These are phyloP conservation scores for Symbiodinium natans DNA, from an alignment of 73 alveolate species.

Conservation along the genomic window DNA sequence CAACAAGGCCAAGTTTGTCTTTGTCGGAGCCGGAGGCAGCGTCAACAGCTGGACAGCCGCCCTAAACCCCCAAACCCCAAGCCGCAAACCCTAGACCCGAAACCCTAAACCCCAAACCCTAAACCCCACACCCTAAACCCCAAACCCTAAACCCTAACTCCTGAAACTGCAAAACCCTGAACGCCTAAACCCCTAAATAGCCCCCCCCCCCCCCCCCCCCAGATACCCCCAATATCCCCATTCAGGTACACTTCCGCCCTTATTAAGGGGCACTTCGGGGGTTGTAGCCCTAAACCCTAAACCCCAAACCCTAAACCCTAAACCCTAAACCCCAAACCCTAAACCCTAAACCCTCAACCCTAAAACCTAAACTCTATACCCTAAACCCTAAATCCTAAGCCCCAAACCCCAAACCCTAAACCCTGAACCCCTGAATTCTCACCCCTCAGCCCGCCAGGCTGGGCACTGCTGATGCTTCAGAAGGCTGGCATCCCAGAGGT, in stretches of 20 bases:
- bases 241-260: not conserved
- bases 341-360: not conserved
- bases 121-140: not conserved
- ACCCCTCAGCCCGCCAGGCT: not conserved
- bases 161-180: not conserved
- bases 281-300: too few species aligned
- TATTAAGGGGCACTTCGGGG: not conserved
- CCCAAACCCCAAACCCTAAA: not conserved
- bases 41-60: not conserved
- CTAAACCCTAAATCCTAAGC: not conserved
- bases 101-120: not conserved
- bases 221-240: too few species aligned
- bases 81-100: not conserved
- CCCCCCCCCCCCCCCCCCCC: too few species aligned
- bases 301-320: not conserved
- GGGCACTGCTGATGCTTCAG: constrained; percentile 58
- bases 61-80: not conserved
- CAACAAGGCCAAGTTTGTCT: constrained; percentile 75
- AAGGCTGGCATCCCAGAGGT: constrained; percentile 85
- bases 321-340: not conserved
- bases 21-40: constrained; percentile 79
- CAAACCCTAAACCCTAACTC: not conserved
- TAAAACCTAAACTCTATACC: not conserved
- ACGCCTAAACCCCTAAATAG: not conserved
- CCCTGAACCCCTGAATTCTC: not conserved